phyloP scores from a whole-genome alignment of 163 green algal genomes.

The Trebouxiophyceae sp. region DNA sequence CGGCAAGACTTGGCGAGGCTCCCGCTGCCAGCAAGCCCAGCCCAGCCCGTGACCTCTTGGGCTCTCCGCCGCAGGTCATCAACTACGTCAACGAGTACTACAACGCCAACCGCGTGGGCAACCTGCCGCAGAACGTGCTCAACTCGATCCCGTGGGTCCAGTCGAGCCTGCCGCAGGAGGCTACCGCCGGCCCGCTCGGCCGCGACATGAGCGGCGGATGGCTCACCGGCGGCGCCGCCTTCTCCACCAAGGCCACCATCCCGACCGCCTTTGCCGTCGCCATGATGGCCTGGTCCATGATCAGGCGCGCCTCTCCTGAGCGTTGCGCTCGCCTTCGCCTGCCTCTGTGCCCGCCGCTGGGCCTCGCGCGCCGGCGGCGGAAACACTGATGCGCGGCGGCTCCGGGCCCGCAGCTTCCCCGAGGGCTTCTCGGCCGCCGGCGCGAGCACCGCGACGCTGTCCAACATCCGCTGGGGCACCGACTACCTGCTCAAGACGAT shows the following conservation, averaged over 20 bases:
- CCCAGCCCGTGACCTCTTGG: background rate
- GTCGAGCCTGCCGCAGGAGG: slow-evolving; percentile 20
- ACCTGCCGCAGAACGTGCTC: slow-evolving; percentile 22
- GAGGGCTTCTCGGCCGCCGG: slow-evolving; percentile 11
- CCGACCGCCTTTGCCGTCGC: slow-evolving; percentile 64
- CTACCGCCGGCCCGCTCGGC: slow-evolving; percentile 1
- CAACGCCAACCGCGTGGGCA: slow-evolving; percentile 19
- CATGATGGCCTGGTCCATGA: slow-evolving; percentile 59
- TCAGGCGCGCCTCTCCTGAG: too few relatives aligned
- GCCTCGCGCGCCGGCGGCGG: too few relatives aligned
- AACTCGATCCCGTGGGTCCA: slow-evolving; percentile 30
- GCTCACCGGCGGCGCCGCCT: slow-evolving; percentile 25
- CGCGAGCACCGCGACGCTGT: background rate
- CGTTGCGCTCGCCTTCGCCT: too few relatives aligned
- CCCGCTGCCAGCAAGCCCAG: background rate
- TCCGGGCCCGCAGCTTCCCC: slow-evolving; percentile 45
- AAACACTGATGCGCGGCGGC: too few relatives aligned
- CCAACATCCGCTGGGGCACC: slow-evolving; percentile 32
- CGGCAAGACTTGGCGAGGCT: background rate
- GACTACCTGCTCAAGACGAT: slow-evolving; percentile 66
- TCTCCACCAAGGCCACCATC: slow-evolving; percentile 69
- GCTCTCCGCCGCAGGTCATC: slow-evolving; percentile 2
- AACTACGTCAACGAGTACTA: slow-evolving; percentile 20
- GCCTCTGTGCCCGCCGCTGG: too few relatives aligned
- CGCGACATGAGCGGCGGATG: slow-evolving; percentile 27